A percentile compares a stretch with the other conserved stretches of the same genome.
phyloP scores from a whole-genome alignment of 2,329 filamentous ascomycete genomes.

The Macroventuria anomochaeta region DNA sequence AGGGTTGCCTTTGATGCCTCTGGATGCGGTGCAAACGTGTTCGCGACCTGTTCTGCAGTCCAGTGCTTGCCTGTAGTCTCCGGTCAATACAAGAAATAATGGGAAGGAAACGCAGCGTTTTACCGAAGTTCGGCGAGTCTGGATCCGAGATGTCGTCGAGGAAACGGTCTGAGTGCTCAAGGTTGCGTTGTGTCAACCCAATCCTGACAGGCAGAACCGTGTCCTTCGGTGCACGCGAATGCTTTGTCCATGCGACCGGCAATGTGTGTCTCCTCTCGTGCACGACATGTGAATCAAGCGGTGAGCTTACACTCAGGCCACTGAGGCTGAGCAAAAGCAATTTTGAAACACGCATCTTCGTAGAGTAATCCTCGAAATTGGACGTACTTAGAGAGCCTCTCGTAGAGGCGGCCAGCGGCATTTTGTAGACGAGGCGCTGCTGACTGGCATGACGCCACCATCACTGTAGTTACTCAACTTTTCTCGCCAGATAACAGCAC shows the following conservation, averaged over 20 bases:
- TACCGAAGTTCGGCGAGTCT: slow-evolving; percentile 26
- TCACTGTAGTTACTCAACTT: not conserved
- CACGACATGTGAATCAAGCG: slow-evolving; percentile 11
- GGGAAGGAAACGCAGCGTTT: not conserved
- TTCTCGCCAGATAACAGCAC: not conserved
- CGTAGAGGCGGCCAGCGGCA: not conserved
- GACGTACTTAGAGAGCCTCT: not conserved
- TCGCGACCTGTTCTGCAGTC: slow-evolving; percentile 22
- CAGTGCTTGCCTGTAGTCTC: slow-evolving; percentile 12
- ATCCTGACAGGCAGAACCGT: slow-evolving; percentile 21
- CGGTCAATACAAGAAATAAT: not conserved
- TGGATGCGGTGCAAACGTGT: slow-evolving; percentile 25
- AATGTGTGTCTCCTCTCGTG: slow-evolving; percentile 24
- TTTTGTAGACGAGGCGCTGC: not conserved
- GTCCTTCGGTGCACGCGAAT: slow-evolving; percentile 20
- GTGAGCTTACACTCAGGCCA: slow-evolving; percentile 5
- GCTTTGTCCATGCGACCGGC: slow-evolving; percentile 21
- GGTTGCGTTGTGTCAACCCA: slow-evolving; percentile 21
- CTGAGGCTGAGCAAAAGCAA: slow-evolving; percentile 14
- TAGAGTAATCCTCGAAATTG: not conserved
- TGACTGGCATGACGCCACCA: not conserved
- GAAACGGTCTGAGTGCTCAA: slow-evolving; percentile 22
- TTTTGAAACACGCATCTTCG: slow-evolving; percentile 17
- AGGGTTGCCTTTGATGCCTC: slow-evolving; percentile 19
- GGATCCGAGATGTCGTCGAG: slow-evolving; percentile 26